Evolutionary conservation across 139 green algal genomes (phyloP).

Genomic region (Spirogloea muscicola): DNA sequence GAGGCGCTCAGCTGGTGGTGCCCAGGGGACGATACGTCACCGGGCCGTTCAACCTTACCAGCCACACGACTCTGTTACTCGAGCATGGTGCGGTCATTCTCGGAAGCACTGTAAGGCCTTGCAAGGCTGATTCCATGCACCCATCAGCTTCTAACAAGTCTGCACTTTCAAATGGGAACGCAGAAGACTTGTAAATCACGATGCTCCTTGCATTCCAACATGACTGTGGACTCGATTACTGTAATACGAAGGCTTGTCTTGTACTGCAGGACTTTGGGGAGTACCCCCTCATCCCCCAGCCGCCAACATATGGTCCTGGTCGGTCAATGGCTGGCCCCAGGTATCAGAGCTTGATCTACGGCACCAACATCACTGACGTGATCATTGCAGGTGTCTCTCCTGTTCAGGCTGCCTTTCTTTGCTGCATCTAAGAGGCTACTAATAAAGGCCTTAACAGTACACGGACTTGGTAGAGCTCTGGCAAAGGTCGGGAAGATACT

Average conservation of each 20-base stretch:
- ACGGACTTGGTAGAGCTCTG: too few relatives aligned
- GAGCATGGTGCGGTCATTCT: slow-evolving; percentile 7
- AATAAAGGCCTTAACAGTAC: too few relatives aligned
- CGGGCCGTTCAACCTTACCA: slow-evolving; percentile 29
- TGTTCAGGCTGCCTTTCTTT: neutral
- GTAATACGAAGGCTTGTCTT: too few relatives aligned
- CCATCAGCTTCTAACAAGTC: too few relatives aligned
- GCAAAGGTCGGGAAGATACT: neutral
- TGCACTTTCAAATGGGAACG: too few relatives aligned
- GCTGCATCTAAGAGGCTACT: neutral
- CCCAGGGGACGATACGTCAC: slow-evolving; percentile 14
- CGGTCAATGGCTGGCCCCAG: slow-evolving; percentile 6
- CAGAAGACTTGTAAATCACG: too few relatives aligned
- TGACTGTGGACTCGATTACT: too few relatives aligned
- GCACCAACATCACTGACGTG: slow-evolving; percentile 11
- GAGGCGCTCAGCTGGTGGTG: slow-evolving; percentile 6
- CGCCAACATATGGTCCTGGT: slow-evolving; percentile 24
- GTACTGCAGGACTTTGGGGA: neutral
- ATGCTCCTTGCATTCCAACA: too few relatives aligned
- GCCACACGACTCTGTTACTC: slow-evolving; percentile 16
- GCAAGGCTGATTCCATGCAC: too few relatives aligned
- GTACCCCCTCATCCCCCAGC: slow-evolving; percentile 12
- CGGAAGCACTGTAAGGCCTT: slow-evolving; percentile 12
- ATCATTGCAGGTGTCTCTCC: slow-evolving; percentile 9
- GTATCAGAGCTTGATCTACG: slow-evolving; percentile 14